Base-by-base conservation (phyloP, 176 grass and related monocot species). In the Zizania latifolia region DNA sequence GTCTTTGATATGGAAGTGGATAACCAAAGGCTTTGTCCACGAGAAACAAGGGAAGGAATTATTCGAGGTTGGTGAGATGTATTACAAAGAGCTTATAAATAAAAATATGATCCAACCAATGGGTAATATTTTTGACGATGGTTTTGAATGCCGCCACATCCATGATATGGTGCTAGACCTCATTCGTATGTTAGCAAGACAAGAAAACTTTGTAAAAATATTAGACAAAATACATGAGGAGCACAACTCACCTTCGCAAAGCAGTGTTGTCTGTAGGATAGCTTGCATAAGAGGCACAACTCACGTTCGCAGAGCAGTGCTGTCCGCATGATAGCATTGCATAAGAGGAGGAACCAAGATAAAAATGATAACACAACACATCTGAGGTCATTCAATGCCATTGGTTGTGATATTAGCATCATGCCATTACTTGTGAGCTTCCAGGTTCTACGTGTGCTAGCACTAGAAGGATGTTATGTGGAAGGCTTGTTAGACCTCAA, bases 161-260 rank as follows among this genome's bases (percentile, higher is more conserved):
- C 75, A 78, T 39, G 75, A 78, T 10, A 29, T 66, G 14, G 45
- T 78, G 0, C 1, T 66, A 6, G 75, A 78, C 14, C 46, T 78
- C 15, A 51, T 65, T 0, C 32, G 29, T 8, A 23, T 5, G 2
- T 36, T 76, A 1, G 30, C 74, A 34, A 24, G 2, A 1, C 22
- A 39, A 38, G 61, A 67, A 76, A 84, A 84, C 9, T 77, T 77
- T 68, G 40, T 69, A 19, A 69, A 27, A 27, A 5, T 68, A 14
- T n/a, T 58, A 2, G 81, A 51, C 22, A 29, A 5, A 28, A 4
- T 7, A 24, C 38, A 10, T 9, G 38, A 26, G 3, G 10, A 15
- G 19, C 31, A 56, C 10, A 34, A 15, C 0, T 41, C 35, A 4
- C 29, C 5, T 46, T 0, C n/a, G n/a, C 2, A 23, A 1, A n/a